These are phyloP conservation scores for Alternaria consortialis DNA, from an alignment of 2,329 filamentous ascomycete genomes.

Conservation along the genomic window DNA sequence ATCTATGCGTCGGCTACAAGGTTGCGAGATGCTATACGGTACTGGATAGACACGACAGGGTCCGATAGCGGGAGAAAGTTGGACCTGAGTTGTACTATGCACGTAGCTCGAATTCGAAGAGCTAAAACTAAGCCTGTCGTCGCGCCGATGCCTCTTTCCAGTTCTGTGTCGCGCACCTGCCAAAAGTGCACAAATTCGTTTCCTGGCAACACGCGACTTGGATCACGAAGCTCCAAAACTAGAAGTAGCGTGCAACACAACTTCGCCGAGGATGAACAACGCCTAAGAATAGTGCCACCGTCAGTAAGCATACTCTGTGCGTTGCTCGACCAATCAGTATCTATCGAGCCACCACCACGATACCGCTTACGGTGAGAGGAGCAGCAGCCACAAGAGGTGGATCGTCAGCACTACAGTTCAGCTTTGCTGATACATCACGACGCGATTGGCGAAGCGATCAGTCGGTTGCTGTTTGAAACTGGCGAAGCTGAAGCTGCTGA, in stretches of 20 bases:
- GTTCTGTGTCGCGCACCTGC: neutral
- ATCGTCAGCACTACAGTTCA: conserved; percentile 24
- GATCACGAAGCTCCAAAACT: neutral
- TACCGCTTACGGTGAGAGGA: conserved; percentile 17
- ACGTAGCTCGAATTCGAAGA: no score
- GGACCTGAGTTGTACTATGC: no score
- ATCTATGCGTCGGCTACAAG: no score
- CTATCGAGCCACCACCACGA: conserved; percentile 20
- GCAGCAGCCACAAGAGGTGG: conserved; percentile 23
- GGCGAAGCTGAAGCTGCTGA: neutral
- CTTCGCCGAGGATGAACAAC: neutral
- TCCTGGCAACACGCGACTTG: neutral
- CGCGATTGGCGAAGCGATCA: neutral
- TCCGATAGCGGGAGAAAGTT: no score
- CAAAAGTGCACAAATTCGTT: neutral
- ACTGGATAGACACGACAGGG: no score
- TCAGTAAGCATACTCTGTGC: conserved; percentile 3
- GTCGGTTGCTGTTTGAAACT: conserved; percentile 9
- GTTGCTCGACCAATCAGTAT: conserved; percentile 12
- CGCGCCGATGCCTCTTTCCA: neutral
- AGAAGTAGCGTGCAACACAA: neutral
- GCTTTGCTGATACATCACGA: neutral
- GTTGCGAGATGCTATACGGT: no score
- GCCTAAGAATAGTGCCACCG: conserved; percentile 3
- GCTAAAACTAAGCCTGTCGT: no score